Evolutionary conservation across 2,329 filamentous ascomycete genomes (phyloP).

Genomic region (Aspergillus chevalieri): DNA sequence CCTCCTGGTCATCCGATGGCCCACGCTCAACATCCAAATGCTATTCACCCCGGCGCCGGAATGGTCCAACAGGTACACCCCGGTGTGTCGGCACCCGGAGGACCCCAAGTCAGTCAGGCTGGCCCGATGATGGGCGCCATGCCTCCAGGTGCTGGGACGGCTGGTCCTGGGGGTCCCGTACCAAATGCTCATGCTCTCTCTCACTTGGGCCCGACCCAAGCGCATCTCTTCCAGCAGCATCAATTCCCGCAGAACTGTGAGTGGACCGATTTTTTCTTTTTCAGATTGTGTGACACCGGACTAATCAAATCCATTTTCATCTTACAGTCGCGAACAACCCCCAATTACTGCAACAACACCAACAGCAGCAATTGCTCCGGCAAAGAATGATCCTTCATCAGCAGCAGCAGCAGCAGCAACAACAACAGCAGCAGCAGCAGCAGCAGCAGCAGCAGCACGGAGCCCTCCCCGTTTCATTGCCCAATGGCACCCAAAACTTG

Average conservation of each 20-base stretch:
- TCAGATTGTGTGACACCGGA: neutral
- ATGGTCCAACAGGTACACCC: constrained; percentile 56
- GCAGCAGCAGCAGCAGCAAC: constrained; percentile 14
- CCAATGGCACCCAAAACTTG: constrained; percentile 36
- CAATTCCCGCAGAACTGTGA: constrained; percentile 39
- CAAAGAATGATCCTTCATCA: constrained; percentile 25
- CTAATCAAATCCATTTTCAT: neutral
- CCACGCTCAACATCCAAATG: constrained; percentile 51
- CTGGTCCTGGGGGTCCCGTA: constrained; percentile 43
- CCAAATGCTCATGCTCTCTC: constrained; percentile 56
- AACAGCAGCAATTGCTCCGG: constrained; percentile 22
- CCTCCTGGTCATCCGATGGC: constrained; percentile 58
- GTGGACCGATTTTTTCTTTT: constrained; percentile 13
- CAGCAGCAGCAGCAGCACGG: constrained; percentile 30
- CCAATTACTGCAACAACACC: constrained; percentile 42
- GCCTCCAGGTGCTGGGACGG: constrained; percentile 52
- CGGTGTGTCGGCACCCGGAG: constrained; percentile 54
- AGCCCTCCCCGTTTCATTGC: constrained; percentile 34
- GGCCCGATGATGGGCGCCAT: constrained; percentile 60
- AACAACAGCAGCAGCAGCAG: constrained; percentile 24
- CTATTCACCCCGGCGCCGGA: constrained; percentile 45
- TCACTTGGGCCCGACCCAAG: constrained; percentile 52
- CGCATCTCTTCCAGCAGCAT: constrained; percentile 50
- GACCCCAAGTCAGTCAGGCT: constrained; percentile 55
- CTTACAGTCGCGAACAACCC: constrained; percentile 35